These are phyloP conservation scores for Gracilaria vermiculophylla DNA, from an alignment of 23 red algal species.

Conservation along the genomic window DNA sequence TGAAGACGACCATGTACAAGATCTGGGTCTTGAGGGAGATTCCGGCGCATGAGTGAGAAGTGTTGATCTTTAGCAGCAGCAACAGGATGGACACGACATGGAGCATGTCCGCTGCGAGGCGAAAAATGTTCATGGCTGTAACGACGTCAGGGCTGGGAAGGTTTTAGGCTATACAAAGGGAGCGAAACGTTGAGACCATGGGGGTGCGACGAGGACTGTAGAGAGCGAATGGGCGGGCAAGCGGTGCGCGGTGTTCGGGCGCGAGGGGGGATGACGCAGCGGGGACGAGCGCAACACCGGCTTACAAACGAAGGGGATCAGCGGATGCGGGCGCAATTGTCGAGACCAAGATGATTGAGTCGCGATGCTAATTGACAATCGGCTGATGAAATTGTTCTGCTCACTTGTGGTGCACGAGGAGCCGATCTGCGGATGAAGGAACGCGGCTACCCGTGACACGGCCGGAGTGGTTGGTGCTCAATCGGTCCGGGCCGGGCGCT, in stretches of 20 bases:
- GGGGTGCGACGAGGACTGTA: too few relatives aligned
- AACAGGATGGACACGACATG: slow-evolving; percentile 89
- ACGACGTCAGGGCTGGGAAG: not conserved
- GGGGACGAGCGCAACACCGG: not conserved
- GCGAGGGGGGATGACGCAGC: not conserved
- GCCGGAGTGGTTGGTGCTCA: not conserved
- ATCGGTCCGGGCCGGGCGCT: not conserved
- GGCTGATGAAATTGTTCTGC: not conserved
- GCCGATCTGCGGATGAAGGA: not conserved
- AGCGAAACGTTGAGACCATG: not conserved
- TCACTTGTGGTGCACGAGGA: not conserved
- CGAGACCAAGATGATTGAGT: not conserved
- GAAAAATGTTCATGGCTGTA: slow-evolving; percentile 90
- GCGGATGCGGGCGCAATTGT: not conserved
- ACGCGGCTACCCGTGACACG: not conserved
- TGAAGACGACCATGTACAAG: slow-evolving; percentile 93
- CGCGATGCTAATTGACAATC: not conserved
- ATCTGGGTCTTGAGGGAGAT: slow-evolving; percentile 88
- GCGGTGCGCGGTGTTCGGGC: not conserved
- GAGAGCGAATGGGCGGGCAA: not conserved
- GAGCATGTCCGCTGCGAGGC: slow-evolving; percentile 87
- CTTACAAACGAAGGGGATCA: not conserved
- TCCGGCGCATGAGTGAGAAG: slow-evolving; percentile 74
- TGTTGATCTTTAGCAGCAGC: slow-evolving; percentile 93
- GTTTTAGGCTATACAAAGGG: not conserved